phyloP scores from a whole-genome alignment of 2,329 filamentous ascomycete species.

The Penicillium sp. region DNA sequence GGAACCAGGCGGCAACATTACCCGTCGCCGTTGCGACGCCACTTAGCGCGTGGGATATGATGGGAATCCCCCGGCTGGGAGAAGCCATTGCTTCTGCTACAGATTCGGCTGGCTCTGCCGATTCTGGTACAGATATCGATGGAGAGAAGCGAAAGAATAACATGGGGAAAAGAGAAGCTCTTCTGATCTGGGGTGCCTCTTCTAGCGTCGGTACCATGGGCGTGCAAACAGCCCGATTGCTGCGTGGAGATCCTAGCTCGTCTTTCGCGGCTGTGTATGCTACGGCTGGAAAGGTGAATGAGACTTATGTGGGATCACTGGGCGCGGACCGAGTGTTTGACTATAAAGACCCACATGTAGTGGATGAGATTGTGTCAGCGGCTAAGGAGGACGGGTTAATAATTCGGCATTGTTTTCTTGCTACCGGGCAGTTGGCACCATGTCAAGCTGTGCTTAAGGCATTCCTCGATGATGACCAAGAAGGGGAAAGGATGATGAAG shows the following conservation, averaged over 20 bases:
- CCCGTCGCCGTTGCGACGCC: slow-evolving; percentile 42
- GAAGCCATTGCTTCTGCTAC: slow-evolving; percentile 8
- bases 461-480: slow-evolving; percentile 22
- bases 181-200: slow-evolving; percentile 49
- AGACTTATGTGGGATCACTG: slow-evolving; percentile 31
- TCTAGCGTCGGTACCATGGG: slow-evolving; percentile 50
- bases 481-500: slow-evolving; percentile 2
- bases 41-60: slow-evolving; percentile 41
- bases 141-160: not conserved
- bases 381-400: slow-evolving; percentile 39
- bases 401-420: slow-evolving; percentile 46
- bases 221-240: slow-evolving; percentile 41
- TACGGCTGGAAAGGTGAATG: slow-evolving; percentile 38
- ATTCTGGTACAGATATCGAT: not conserved
- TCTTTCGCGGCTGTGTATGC: slow-evolving; percentile 45
- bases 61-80: slow-evolving; percentile 34
- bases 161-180: slow-evolving; percentile 28
- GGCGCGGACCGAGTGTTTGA: slow-evolving; percentile 45
- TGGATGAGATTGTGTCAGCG: slow-evolving; percentile 35
- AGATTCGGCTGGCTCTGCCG: not conserved
- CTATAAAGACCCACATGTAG: slow-evolving; percentile 33
- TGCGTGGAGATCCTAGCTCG: slow-evolving; percentile 36
- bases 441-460: slow-evolving; percentile 43
- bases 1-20: slow-evolving; percentile 44
- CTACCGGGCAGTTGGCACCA: slow-evolving; percentile 34